Evolutionary conservation across 2,329 filamentous ascomycete genomes (phyloP).

Genomic region (Lachnellula suecica): DNA sequence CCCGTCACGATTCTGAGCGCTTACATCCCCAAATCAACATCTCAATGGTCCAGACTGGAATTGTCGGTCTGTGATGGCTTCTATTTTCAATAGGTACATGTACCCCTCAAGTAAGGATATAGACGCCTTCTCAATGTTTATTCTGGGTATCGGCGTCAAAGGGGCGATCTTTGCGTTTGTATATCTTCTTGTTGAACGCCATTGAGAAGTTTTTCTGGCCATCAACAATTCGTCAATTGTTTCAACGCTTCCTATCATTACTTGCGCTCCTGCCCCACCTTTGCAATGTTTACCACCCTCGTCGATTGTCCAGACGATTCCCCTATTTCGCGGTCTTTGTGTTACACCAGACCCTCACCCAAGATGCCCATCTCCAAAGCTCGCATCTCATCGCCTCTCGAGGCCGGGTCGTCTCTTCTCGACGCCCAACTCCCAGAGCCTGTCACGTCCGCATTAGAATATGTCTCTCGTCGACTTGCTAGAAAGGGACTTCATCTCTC

Average conservation of each 20-base stretch:
- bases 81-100: neutral
- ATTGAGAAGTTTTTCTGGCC: neutral
- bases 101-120: conserved; percentile 3
- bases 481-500: conserved; percentile 56
- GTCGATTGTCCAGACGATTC: neutral
- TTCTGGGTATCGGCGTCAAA: neutral
- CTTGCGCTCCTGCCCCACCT: neutral
- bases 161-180: neutral
- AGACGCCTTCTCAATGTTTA: neutral
- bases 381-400: conserved; percentile 61
- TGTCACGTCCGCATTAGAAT: conserved; percentile 55
- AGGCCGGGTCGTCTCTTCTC: conserved; percentile 60
- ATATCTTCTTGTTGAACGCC: conserved; percentile 8
- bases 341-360: neutral
- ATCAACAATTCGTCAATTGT: neutral
- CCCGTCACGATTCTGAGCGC: neutral
- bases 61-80: conserved; percentile 1
- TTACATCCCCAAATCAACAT: neutral
- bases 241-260: conserved; percentile 2
- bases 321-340: neutral
- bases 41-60: conserved; percentile 1
- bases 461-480: conserved; percentile 54
- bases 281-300: neutral
- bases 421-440: conserved; percentile 56
- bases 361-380: conserved; percentile 42